phyloP scores from a whole-genome alignment of 2,329 filamentous ascomycete species.

The Trichophyton benhamiae region DNA sequence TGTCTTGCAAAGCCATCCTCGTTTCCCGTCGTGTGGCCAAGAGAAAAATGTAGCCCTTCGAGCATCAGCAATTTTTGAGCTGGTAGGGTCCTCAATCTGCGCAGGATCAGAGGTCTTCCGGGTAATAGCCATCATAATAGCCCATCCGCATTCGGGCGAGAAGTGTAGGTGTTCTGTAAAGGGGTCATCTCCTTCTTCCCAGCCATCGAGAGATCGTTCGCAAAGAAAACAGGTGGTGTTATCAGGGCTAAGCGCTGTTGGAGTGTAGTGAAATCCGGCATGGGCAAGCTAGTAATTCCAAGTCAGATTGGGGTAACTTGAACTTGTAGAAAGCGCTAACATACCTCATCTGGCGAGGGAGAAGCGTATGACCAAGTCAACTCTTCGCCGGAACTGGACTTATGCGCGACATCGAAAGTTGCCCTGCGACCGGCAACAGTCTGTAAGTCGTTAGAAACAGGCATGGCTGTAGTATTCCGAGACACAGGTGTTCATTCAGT shows the following conservation, averaged over 20 bases:
- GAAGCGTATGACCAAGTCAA: conserved; percentile 71
- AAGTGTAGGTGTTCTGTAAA: conserved; percentile 76
- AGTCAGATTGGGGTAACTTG: conserved; percentile 7
- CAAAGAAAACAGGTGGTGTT: conserved; percentile 88
- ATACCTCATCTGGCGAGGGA: conserved; percentile 53
- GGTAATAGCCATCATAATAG: conserved; percentile 54
- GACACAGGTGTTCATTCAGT: not conserved
- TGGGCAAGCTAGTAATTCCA: conserved; percentile 55
- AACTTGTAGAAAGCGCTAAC: conserved; percentile 15
- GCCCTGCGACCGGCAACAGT: conserved; percentile 65
- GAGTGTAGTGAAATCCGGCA: conserved; percentile 84
- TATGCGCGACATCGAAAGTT: conserved; percentile 59
- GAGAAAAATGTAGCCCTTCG: conserved; percentile 72
- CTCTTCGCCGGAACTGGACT: conserved; percentile 42
- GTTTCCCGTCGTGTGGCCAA: conserved; percentile 70
- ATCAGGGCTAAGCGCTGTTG: conserved; percentile 61
- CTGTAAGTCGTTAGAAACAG: conserved; percentile 3
- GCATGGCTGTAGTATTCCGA: not conserved
- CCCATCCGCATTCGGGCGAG: conserved; percentile 75
- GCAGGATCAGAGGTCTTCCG: conserved; percentile 33
- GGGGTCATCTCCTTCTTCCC: conserved; percentile 78
- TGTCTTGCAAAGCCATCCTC: conserved; percentile 77
- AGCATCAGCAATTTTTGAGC: conserved; percentile 59
- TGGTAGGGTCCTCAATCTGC: conserved; percentile 58
- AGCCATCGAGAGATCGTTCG: conserved; percentile 71